Evolutionary conservation across 2,329 filamentous ascomycete genomes (phyloP).

Genomic region (Pseudogymnoascus sp.): DNA sequence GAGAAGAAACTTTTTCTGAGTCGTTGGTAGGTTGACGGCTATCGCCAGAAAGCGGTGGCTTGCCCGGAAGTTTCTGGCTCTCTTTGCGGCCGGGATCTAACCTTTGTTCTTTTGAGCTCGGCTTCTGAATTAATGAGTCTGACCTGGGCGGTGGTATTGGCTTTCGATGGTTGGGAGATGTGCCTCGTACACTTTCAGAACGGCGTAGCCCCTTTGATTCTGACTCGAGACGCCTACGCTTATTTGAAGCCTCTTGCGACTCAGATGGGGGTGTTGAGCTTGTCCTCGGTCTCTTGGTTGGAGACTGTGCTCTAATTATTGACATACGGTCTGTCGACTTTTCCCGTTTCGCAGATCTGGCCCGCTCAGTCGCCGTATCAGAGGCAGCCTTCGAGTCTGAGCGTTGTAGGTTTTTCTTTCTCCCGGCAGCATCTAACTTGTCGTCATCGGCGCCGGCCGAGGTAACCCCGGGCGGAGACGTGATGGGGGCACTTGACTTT

Average conservation of each 20-base stretch:
- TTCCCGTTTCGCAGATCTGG: constrained; percentile 53
- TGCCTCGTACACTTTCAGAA: constrained; percentile 19
- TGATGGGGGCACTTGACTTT: constrained; percentile 46
- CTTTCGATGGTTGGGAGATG: constrained; percentile 21
- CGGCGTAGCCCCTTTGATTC: constrained; percentile 14
- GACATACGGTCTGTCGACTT: constrained; percentile 49
- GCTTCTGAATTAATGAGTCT: neutral
- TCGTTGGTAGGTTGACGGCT: neutral
- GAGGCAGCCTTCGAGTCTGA: neutral
- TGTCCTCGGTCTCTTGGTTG: constrained; percentile 49
- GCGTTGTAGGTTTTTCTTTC: neutral
- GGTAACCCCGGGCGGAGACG: constrained; percentile 18
- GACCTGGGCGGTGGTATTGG: neutral
- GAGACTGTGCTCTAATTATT: constrained; percentile 39
- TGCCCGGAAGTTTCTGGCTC: constrained; percentile 13
- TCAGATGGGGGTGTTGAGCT: constrained; percentile 47
- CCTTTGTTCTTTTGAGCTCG: neutral
- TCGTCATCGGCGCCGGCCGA: neutral
- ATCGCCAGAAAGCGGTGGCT: constrained; percentile 17
- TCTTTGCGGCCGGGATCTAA: neutral
- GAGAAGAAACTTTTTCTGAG: constrained; percentile 10
- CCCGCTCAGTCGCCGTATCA: constrained; percentile 36
- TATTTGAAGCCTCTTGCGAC: constrained; percentile 41
- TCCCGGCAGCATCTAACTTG: neutral
- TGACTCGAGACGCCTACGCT: constrained; percentile 50